These are phyloP conservation scores for Carex littledalei DNA, from an alignment of 176 grass and related monocot genomes.

Conservation along the genomic window DNA sequence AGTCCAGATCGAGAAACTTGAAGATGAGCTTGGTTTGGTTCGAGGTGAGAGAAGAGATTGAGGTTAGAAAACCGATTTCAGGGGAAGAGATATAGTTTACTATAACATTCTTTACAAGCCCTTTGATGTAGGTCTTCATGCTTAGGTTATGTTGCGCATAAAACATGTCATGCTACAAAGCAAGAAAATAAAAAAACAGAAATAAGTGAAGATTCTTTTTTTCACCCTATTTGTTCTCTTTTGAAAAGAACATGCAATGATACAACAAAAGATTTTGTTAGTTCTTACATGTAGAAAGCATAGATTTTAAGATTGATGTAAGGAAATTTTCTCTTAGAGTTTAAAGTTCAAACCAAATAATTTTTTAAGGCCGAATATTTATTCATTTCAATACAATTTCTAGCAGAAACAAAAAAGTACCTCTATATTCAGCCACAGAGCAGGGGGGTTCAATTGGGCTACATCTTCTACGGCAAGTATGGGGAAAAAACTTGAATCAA, in stretches of 20 bases:
- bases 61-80: conserved; percentile 59
- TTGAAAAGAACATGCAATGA: background rate
- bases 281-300: background rate
- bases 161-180: conserved; percentile 78
- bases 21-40: conserved; percentile 73
- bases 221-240: background rate
- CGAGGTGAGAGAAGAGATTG: conserved; percentile 35
- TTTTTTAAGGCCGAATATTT: background rate
- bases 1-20: conserved; percentile 53
- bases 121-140: conserved; percentile 67
- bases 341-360: background rate
- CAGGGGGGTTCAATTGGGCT: conserved; percentile 47
- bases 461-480: conserved; percentile 72
- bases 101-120: conserved; percentile 45
- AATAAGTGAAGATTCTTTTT: background rate
- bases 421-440: conserved; percentile 87
- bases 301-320: background rate
- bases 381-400: background rate
- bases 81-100: conserved; percentile 78
- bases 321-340: background rate
- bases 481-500: conserved; percentile 36
- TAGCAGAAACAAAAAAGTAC: conserved; percentile 30
- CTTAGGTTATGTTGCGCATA: conserved; percentile 79
- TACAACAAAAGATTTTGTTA: background rate
- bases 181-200: background rate